phyloP scores from a whole-genome alignment of 768 basidiomycete species.

The Candolleomyces eurysporus region DNA sequence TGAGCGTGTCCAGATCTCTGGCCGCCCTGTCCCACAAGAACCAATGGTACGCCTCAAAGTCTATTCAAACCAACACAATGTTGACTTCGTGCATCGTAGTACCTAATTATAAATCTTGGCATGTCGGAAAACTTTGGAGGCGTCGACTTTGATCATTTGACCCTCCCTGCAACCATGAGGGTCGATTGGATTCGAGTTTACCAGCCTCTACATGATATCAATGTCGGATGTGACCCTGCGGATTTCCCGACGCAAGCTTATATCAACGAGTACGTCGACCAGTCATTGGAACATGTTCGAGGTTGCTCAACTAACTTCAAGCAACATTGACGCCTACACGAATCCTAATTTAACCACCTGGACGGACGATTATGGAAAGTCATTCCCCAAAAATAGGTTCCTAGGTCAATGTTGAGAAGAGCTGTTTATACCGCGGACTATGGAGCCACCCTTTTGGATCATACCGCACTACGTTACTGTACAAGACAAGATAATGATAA shows the following conservation, averaged over 20 bases:
- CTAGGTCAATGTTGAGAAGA: conserved; percentile 52
- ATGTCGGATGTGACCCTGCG: conserved; percentile 82
- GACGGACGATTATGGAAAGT: conserved; percentile 58
- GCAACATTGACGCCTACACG: conserved; percentile 69
- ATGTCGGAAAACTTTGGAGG: conserved; percentile 75
- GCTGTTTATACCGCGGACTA: not conserved
- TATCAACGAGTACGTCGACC: conserved; percentile 62
- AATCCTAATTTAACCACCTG: conserved; percentile 83
- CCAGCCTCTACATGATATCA: conserved; percentile 65
- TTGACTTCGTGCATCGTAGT: conserved; percentile 39
- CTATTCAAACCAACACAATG: conserved; percentile 3
- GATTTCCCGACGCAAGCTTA: conserved; percentile 80
- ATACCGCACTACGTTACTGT: no score
- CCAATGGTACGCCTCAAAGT: conserved; percentile 58
- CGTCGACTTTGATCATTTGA: conserved; percentile 68
- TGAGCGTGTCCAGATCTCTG: conserved; percentile 53
- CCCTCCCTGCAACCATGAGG: conserved; percentile 71
- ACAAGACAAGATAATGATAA: no score
- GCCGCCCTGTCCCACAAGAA: conserved; percentile 75
- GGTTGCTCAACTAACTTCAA: conserved; percentile 14
- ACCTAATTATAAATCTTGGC: conserved; percentile 82
- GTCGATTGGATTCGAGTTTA: conserved; percentile 93
- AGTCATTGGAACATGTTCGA: not conserved
- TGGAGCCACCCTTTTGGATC: no score
- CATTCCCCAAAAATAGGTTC: conserved; percentile 67